Conservation (phyloP, 768 basidiomycete genomes). For the Ramaria rubella region DNA sequence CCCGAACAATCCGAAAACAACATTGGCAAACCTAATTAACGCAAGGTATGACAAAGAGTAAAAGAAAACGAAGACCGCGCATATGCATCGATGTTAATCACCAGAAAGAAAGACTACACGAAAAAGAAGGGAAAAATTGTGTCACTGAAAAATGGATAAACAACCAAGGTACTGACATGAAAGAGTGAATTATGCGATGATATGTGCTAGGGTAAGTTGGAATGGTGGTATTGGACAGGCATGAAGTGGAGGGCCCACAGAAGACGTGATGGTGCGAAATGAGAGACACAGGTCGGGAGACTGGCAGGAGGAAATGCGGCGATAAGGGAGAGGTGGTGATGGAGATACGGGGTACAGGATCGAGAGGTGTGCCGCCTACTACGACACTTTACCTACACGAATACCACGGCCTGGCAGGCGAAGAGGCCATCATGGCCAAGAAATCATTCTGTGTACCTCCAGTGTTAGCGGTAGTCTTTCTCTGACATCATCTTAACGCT, state of each 20-base stretch:
- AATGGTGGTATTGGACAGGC: constrained; percentile 1
- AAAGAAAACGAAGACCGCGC: neutral
- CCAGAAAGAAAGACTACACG: neutral
- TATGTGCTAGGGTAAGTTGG: neutral
- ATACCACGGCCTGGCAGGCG: too few relatives aligned
- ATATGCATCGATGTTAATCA: neutral
- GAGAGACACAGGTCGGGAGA: neutral
- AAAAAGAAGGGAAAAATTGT: neutral
- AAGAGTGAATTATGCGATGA: neutral
- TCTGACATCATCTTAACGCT: constrained; percentile 10
- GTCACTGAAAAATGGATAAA: neutral
- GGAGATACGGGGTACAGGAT: neutral
- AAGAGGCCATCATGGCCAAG: too few relatives aligned
- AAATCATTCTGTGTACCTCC: neutral
- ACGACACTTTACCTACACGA: too few relatives aligned
- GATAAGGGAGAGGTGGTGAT: neutral
- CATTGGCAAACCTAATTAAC: neutral
- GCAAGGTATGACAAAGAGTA: neutral
- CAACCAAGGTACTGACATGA: neutral
- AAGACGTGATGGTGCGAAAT: neutral
- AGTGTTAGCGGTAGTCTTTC: constrained; percentile 9
- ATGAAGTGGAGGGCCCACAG: neutral
- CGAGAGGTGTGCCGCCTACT: too few relatives aligned
- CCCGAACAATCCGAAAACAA: too few relatives aligned
- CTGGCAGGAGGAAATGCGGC: neutral